phyloP scores from a whole-genome alignment of 2,329 filamentous ascomycete species.

The Cladophialophora immunda region DNA sequence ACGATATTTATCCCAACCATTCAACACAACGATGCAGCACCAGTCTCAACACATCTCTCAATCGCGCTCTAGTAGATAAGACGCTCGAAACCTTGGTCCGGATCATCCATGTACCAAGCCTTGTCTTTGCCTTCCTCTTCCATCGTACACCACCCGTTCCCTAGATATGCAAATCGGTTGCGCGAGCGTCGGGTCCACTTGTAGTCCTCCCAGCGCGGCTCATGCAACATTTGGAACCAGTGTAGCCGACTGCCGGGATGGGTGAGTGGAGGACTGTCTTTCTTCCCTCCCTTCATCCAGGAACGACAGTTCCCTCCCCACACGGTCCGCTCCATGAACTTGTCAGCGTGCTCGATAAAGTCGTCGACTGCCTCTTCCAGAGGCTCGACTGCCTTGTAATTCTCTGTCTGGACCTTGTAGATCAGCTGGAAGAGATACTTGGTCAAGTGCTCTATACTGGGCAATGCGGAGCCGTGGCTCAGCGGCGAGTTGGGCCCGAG shows the following conservation, averaged over 20 bases:
- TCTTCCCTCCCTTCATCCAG: conserved; percentile 54
- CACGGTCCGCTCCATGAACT: conserved; percentile 59
- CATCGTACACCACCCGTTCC: conserved; percentile 25
- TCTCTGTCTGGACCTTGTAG: conserved; percentile 50
- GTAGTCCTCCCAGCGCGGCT: conserved; percentile 54
- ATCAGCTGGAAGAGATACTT: conserved; percentile 50
- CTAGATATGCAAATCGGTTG: conserved; percentile 44
- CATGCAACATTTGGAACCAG: conserved; percentile 53
- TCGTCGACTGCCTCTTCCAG: conserved; percentile 42
- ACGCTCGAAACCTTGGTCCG: conserved; percentile 9
- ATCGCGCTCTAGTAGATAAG: conserved; percentile 4
- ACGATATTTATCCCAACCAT: not conserved
- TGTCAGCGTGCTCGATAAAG: conserved; percentile 50
- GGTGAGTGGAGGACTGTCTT: conserved; percentile 54
- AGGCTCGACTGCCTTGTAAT: conserved; percentile 51
- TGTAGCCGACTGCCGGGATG: conserved; percentile 61
- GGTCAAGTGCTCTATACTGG: conserved; percentile 51
- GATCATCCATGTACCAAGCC: conserved; percentile 24
- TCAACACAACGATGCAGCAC: not conserved
- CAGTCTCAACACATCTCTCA: not conserved
- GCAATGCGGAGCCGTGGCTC: conserved; percentile 55
- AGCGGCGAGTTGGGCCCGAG: conserved; percentile 48
- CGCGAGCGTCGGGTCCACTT: conserved; percentile 38
- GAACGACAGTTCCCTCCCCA: conserved; percentile 55
- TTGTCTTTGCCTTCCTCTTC: conserved; percentile 24